Evolutionary conservation across 1,284 basidiomycete species (phyloP), one percentile per base, ranked within the genome.

Genomic region (Ustilago crameri): DNA sequence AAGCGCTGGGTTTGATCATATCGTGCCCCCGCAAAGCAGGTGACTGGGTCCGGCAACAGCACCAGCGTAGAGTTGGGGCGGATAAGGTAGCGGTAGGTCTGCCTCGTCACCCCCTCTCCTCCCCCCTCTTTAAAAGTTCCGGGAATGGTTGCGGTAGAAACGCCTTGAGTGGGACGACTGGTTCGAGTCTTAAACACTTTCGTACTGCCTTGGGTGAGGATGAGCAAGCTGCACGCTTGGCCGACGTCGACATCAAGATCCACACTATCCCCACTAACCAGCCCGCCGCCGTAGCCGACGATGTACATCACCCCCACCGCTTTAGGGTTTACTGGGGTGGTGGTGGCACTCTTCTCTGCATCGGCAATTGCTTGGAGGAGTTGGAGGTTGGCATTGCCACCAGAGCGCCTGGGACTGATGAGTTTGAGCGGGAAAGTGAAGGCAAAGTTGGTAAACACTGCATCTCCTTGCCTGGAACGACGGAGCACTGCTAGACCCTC

Each of bases 401-500:
- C 83, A 20, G 84, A 82, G 2, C 84, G 73, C 2, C 80, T 71
- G 1, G 93, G 92, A 3, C 91, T 90, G 63, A 97, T 86, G 22
- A 98, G 87, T 84, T 97, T 97, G 76, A 98, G 87, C 3, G 95
- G 95, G 82, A 97, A 98, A 3, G 89, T 87, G 43, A 90, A 92
- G 17, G 89, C 89, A 15, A 95, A 85, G 69, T 91, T 88, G 2
- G 90, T 88, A 84, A 97, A 92, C 62, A 66, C 50, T 4, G 57
- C 66, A 18, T 41, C 37, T 17, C 40, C 23, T 2, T n/a, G 7
- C 3, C 1, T 5, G 7, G 17, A 9, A 35, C 24, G 20, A 27
- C 71, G 53, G 0, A 74, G 30, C 15, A 74, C 58, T 12, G 71
- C 71, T 10, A 69, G 46, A 38, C 71, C 71, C 55, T 74, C 66